Evolutionary conservation across 2,329 filamentous ascomycete genomes (phyloP).

Genomic region (Fusarium concolor): DNA sequence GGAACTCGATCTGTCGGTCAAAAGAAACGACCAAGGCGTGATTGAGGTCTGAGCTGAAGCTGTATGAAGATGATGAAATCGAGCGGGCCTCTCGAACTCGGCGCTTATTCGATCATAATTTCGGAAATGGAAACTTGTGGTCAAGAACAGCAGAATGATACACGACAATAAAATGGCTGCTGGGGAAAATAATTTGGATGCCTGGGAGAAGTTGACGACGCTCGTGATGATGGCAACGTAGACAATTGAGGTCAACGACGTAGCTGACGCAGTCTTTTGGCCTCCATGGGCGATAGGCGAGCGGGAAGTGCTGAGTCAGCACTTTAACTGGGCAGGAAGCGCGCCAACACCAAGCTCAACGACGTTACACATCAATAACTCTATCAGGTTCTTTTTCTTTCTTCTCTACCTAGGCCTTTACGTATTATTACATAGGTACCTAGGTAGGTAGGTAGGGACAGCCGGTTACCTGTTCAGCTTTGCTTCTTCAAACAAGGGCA

Average conservation of each 20-base stretch:
- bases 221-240: conserved; percentile 31
- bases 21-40: background rate
- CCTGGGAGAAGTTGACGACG: conserved; percentile 28
- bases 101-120: conserved; percentile 39
- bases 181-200: conserved; percentile 8
- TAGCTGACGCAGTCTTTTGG: conserved; percentile 41
- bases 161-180: background rate
- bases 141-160: background rate
- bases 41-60: conserved; percentile 26
- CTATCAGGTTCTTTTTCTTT: background rate
- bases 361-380: background rate
- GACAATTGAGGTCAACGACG: background rate
- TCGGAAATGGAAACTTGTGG: background rate
- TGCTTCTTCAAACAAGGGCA: background rate
- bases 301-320: conserved; percentile 21
- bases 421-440: too few relatives aligned
- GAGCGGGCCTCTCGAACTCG: conserved; percentile 30
- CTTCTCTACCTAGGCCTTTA: background rate
- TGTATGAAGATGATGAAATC: conserved; percentile 35
- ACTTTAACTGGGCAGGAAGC: background rate
- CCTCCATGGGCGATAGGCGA: background rate
- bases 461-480: background rate
- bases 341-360: background rate
- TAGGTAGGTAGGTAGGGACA: background rate
- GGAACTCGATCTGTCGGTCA: background rate